phyloP scores from a whole-genome alignment of 441 rosid genomes.

The Codiaeum variegatum region DNA sequence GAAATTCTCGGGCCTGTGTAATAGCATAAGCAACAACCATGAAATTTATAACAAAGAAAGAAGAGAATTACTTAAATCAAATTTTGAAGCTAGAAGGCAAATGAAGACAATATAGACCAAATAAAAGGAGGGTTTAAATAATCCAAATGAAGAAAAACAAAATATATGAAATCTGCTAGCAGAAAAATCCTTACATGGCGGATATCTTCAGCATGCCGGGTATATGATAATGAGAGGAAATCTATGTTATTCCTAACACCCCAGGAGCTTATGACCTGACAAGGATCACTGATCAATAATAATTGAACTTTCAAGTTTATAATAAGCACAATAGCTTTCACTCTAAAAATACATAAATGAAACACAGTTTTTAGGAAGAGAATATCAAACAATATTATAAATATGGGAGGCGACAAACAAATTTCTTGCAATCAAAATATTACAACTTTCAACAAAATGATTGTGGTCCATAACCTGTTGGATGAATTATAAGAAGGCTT shows the following conservation, averaged over 20 bases:
- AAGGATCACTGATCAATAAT: conserved; percentile 6
- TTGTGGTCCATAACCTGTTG: not conserved
- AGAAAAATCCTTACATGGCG: conserved; percentile 55
- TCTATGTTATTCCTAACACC: conserved; percentile 90
- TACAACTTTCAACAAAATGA: not conserved
- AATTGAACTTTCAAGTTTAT: not conserved
- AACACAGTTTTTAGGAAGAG: not conserved
- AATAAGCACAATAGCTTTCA: not conserved
- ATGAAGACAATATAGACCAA: not conserved
- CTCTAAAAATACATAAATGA: not conserved
- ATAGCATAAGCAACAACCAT: conserved; percentile 9
- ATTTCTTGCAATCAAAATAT: not conserved
- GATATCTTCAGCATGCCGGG: conserved; percentile 94
- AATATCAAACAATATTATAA: not conserved
- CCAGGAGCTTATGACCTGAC: conserved; percentile 88
- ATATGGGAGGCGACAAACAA: not conserved
- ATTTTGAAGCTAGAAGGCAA: conserved; percentile 1
- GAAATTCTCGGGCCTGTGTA: conserved; percentile 49
- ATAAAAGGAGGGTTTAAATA: not conserved
- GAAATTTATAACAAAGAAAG: not conserved
- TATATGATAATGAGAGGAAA: conserved; percentile 87
- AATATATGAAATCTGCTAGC: conserved; percentile 9
- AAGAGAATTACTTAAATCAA: not conserved
- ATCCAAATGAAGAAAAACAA: not conserved
- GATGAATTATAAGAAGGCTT: not conserved